These are phyloP conservation scores for Metschnikowia borealis DNA, from an alignment of 805 yeast genomes.

Conservation along the genomic window DNA sequence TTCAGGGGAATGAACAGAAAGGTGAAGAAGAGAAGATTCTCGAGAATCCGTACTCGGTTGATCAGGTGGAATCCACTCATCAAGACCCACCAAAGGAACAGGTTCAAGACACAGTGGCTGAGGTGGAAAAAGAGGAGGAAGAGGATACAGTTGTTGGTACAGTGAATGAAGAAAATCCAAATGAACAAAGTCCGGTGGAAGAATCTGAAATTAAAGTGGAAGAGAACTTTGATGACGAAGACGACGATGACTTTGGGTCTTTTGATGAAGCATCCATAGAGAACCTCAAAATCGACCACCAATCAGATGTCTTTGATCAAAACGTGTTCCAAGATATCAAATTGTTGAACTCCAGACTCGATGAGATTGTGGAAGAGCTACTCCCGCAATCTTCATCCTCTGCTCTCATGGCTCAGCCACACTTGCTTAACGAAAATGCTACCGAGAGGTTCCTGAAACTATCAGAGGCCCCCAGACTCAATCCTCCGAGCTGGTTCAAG, in stretches of 20 bases:
- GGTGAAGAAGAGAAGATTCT: too few relatives aligned
- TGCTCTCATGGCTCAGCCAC: neutral
- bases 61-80: too few relatives aligned
- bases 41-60: too few relatives aligned
- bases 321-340: conserved; percentile 2
- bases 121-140: too few relatives aligned
- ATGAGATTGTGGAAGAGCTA: conserved; percentile 9
- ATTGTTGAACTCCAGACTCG: conserved; percentile 5
- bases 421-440: conserved; percentile 32
- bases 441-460: conserved; percentile 43
- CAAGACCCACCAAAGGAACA: too few relatives aligned
- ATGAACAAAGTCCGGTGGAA: too few relatives aligned
- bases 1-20: too few relatives aligned
- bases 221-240: conserved; percentile 17
- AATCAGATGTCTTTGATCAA: neutral
- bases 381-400: conserved; percentile 5
- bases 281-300: conserved; percentile 14
- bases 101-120: too few relatives aligned
- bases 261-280: conserved; percentile 35
- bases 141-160: too few relatives aligned
- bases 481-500: conserved; percentile 66
- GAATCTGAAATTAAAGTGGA: neutral
- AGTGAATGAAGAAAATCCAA: neutral
- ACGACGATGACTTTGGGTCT: conserved; percentile 37
- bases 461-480: conserved; percentile 45